Evolutionary conservation across 2,329 filamentous ascomycete species (phyloP), one percentile per base, ranked within the genome.

Genomic region (Claviceps digitariae): DNA sequence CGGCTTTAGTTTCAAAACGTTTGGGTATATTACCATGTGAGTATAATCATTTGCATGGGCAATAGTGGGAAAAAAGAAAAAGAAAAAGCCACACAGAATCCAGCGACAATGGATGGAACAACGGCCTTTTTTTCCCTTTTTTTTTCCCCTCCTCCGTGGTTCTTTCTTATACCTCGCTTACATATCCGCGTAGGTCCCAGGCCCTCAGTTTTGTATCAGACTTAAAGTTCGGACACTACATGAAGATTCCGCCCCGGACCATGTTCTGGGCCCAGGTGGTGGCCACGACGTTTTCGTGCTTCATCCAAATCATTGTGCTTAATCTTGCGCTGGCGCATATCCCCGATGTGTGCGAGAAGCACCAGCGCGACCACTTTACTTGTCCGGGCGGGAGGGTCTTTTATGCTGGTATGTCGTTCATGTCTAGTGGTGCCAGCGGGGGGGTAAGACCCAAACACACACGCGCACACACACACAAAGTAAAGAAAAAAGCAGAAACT

Each of bases 191-290:
- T 40, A 69, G 67, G 67, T 79, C 76, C 1, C 82, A 86, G 65
- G 78, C 81, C 0, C 72, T 86, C 40, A 76, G 73, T 58, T 86
- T 86, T 61, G 73, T 81, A 12, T 72, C 78, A 8, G 83, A 86
- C 61, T 72, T 86, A 57, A 86, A 86, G 62, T 80, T 85, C 46
- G 83, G 80, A 5, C 84, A 87, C 62, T 87, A 87, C 70, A 86
- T 87, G 82, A 82, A 82, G 66, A 79, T 81, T 10, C 82, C 83
- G 0, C 82, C 81, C 15, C 73, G 80, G 20, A 82, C 79, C 17
- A 83, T 84, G 70, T 86, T 86, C 67, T 73, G 77, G 67, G 74
- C 75, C 4, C 83, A 86, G 63, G 75, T 85, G 4, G 75, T 83
- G 1, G 82, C 83, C 8, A 84, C 82, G 0, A 77, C 83, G 0